These are phyloP conservation scores for Plenodomus biglobosus DNA, from an alignment of 2,329 filamentous ascomycete genomes.

Conservation along the genomic window DNA sequence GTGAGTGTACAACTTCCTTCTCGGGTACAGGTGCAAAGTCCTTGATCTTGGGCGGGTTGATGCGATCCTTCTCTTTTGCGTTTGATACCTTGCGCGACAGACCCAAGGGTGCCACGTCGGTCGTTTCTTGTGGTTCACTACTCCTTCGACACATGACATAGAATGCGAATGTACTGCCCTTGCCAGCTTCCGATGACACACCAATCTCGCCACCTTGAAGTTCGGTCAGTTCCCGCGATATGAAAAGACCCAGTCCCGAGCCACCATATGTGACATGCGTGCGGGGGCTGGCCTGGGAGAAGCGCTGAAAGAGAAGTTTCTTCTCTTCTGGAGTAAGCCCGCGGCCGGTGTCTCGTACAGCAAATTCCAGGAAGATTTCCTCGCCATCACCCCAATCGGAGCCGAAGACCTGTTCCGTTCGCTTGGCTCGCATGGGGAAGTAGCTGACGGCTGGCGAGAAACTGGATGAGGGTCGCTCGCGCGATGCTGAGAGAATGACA, in stretches of 20 bases:
- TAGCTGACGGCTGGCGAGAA: slow-evolving; percentile 57
- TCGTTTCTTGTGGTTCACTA: slow-evolving; percentile 36
- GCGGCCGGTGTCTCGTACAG: slow-evolving; percentile 75
- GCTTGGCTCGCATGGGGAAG: slow-evolving; percentile 59
- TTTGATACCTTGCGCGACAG: slow-evolving; percentile 35
- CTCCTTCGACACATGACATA: slow-evolving; percentile 70
- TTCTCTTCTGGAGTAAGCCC: slow-evolving; percentile 72
- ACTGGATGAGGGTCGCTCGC: slow-evolving; percentile 52
- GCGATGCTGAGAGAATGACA: slow-evolving; percentile 66
- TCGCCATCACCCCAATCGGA: slow-evolving; percentile 71
- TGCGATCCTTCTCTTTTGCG: slow-evolving; percentile 26
- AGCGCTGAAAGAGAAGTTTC: slow-evolving; percentile 74
- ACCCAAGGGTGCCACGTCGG: slow-evolving; percentile 30
- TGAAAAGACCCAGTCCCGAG: slow-evolving; percentile 76
- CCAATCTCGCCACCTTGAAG: slow-evolving; percentile 80
- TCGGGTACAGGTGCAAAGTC: slow-evolving; percentile 36
- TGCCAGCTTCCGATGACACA: slow-evolving; percentile 66
- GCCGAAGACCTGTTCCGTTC: slow-evolving; percentile 51
- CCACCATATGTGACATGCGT: slow-evolving; percentile 80
- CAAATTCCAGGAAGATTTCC: slow-evolving; percentile 67
- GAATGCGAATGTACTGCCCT: slow-evolving; percentile 75
- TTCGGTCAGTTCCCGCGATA: slow-evolving; percentile 76
- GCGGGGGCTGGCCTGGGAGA: slow-evolving; percentile 73
- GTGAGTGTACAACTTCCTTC: slow-evolving; percentile 6
- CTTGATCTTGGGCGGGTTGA: slow-evolving; percentile 33